These are phyloP conservation scores for Epichloe amarillans DNA, from an alignment of 2,329 filamentous ascomycete genomes.

Conservation along the genomic window DNA sequence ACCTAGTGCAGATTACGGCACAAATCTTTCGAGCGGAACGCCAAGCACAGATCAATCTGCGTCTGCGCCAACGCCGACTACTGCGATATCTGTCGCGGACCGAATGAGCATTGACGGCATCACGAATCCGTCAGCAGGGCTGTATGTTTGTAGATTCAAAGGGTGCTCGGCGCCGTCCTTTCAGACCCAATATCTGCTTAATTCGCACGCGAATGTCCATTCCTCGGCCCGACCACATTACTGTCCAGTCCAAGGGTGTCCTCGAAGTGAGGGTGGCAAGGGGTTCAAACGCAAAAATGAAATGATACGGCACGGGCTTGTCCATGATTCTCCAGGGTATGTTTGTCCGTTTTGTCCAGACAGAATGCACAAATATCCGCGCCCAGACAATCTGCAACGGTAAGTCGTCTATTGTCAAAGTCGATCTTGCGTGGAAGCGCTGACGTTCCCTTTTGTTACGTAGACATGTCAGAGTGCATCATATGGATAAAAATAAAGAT, in stretches of 20 bases:
- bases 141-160: slow-evolving; percentile 43
- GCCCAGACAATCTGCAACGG: slow-evolving; percentile 93
- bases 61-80: slow-evolving; percentile 29
- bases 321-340: slow-evolving; percentile 89
- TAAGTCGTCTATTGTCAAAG: slow-evolving; percentile 27
- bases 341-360: slow-evolving; percentile 94
- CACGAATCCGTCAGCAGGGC: slow-evolving; percentile 35
- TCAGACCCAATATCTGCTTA: slow-evolving; percentile 63
- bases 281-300: slow-evolving; percentile 63
- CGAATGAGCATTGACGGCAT: slow-evolving; percentile 47
- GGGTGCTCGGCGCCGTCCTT: slow-evolving; percentile 63
- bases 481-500: slow-evolving; percentile 79
- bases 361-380: slow-evolving; percentile 83
- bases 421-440: slow-evolving; percentile 1
- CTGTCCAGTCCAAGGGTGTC: slow-evolving; percentile 47
- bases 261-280: slow-evolving; percentile 49
- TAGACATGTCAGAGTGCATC: slow-evolving; percentile 87
- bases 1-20: slow-evolving; percentile 28
- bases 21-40: slow-evolving; percentile 30
- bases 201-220: slow-evolving; percentile 65
- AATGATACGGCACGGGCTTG: slow-evolving; percentile 67
- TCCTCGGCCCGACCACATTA: slow-evolving; percentile 53
- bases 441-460: slow-evolving; percentile 2
- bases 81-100: slow-evolving; percentile 29
- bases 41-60: slow-evolving; percentile 31